Conservation (phyloP, 495 filamentous ascomycete genomes). For the Lasiosphaeria hispida region DNA sequence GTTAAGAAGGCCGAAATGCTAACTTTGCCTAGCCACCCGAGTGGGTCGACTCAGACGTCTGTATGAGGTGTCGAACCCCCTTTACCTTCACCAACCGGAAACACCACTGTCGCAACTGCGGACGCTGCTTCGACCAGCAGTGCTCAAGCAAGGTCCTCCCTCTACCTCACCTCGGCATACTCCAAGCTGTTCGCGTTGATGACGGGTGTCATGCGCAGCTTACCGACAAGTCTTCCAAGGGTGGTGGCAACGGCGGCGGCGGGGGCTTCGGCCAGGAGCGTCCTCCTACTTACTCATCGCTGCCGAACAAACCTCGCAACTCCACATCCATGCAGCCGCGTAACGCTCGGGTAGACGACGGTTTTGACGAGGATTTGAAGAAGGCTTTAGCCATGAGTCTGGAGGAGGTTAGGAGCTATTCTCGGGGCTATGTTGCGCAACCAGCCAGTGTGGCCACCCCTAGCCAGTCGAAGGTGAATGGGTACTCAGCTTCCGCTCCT, state of each 20-base stretch:
- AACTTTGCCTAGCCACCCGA: conserved; percentile 73
- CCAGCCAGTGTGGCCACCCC: conserved; percentile 31
- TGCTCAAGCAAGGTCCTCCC: conserved; percentile 89
- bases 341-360: conserved; percentile 75
- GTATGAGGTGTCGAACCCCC: conserved; percentile 92
- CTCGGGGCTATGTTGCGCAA: conserved; percentile 42
- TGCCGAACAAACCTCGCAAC: conserved; percentile 36
- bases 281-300: conserved; percentile 34
- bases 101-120: conserved; percentile 96
- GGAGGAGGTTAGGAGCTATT: conserved; percentile 78
- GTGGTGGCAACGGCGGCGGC: conserved; percentile 20
- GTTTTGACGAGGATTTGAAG: conserved; percentile 91
- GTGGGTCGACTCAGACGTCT: conserved; percentile 97
- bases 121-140: conserved; percentile 90
- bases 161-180: conserved; percentile 87
- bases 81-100: conserved; percentile 98
- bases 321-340: conserved; percentile 79
- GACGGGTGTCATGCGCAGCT: conserved; percentile 92
- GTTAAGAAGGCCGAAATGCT: conserved; percentile 11
- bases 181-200: conserved; percentile 90
- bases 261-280: conserved; percentile 25
- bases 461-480: conserved; percentile 38
- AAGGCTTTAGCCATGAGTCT: conserved; percentile 92
- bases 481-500: conserved; percentile 29
- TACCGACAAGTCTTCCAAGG: conserved; percentile 64